phyloP scores from a whole-genome alignment of 2,329 filamentous ascomycete species.

The Colletotrichum tamarilloi region DNA sequence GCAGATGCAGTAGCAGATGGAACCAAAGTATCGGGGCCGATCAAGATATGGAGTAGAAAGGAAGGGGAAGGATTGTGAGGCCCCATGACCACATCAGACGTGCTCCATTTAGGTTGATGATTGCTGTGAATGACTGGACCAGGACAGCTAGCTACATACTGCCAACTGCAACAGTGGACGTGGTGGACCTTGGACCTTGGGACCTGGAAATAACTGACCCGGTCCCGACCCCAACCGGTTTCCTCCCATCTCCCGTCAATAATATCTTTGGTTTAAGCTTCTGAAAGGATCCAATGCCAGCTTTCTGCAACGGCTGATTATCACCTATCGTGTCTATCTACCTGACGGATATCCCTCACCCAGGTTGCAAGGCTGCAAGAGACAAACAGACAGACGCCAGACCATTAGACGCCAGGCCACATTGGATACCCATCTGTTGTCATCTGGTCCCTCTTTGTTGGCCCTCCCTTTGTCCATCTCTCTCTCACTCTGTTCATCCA shows the following conservation, averaged over 20 bases:
- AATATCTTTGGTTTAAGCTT: constrained; percentile 8
- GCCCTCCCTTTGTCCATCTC: too few relatives aligned
- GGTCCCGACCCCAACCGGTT: background rate
- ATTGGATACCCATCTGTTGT: background rate
- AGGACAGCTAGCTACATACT: background rate
- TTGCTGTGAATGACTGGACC: background rate
- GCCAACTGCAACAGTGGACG: too few relatives aligned
- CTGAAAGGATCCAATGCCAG: background rate
- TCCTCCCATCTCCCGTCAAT: constrained; percentile 7
- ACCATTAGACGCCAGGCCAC: background rate
- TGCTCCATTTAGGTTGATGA: too few relatives aligned
- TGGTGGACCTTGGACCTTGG: background rate
- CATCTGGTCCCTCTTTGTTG: background rate
- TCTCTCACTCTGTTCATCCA: too few relatives aligned
- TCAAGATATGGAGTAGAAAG: background rate
- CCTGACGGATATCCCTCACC: background rate
- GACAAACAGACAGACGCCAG: background rate
- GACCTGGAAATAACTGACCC: constrained; percentile 24
- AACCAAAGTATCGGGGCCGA: background rate
- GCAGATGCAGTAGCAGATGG: background rate
- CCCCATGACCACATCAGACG: constrained; percentile 3
- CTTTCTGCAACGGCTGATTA: constrained; percentile 5
- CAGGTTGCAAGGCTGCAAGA: background rate
- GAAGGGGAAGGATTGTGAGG: background rate
- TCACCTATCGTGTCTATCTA: too few relatives aligned